Base-by-base conservation (phyloP, 1,284 basidiomycete genomes). In the Tilletia horrida region DNA sequence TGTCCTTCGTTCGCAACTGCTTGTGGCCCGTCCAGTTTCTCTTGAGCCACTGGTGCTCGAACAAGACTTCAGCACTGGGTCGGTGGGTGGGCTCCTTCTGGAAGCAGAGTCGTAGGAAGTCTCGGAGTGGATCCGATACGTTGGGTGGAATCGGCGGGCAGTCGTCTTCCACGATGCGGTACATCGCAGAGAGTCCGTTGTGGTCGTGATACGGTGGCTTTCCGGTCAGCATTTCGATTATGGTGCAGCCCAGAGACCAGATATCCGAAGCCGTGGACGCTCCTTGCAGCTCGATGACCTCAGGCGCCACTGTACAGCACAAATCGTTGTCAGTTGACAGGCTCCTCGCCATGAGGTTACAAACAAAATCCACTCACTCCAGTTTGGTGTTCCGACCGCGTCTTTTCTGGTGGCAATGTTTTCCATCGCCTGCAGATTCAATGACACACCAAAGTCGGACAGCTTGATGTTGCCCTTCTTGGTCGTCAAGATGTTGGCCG, bases 221-320 rank as follows among this genome's bases (percentile, higher is more conserved):
- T 1, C 94, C 94, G 1, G 92, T 94, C 69, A 97, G 84, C 61
- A 97, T 86, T 83, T 97, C 94, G 76, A 95, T 89, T 74, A 97
- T 88, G 3, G 93, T 96, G 81, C 93, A 96, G 1, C 89, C 94
- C 66, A 97, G 84, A 0, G 92, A 94, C 93, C 94, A 97, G 59
- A 97, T 87, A 70, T 88, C 87, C 27, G 85, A 86, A 1, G 85
- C 85, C 1, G 84, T 83, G 6, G 85, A 84, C 1, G 86, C 85
- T 1, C 87, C 86, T 62, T 84, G 82, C 40, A 88, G 87, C 82
- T 93, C 90, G 72, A 97, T 97, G 62, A 85, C 91, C 82, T 97
- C 93, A 1, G 94, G 93, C 2, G 93, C 93, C 93, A 97, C 85
- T 86, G 69, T 27, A 23, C 7, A 35, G 48, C 63, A 40, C 61